These are phyloP conservation scores for Ogataea haglerorum DNA, from an alignment of 805 yeast species.

Conservation along the genomic window DNA sequence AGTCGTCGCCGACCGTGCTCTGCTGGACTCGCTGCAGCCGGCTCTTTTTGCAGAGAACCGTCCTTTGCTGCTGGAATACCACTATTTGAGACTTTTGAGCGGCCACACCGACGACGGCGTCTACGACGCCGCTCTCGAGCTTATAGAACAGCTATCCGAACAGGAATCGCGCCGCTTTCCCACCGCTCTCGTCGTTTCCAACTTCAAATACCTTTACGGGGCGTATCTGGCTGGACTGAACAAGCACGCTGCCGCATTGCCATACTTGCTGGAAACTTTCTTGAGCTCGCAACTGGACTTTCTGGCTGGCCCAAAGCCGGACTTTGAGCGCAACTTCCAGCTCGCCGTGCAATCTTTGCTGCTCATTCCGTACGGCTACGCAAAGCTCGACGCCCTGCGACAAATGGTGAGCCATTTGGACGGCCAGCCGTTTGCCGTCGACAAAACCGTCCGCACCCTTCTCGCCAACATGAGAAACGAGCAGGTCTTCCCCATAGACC, in stretches of 20 bases:
- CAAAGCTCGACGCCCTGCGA: slow-evolving; percentile 10
- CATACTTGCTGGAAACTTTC: not conserved
- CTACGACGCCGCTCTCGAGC: not conserved
- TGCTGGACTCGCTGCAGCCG: not conserved
- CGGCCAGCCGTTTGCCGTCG: not conserved
- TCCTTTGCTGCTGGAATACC: slow-evolving; percentile 2
- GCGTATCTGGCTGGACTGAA: not conserved
- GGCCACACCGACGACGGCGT: not conserved
- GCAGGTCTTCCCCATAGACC: slow-evolving; percentile 1
- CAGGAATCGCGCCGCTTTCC: not conserved
- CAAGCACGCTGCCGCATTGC: not conserved
- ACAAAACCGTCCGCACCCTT: not conserved
- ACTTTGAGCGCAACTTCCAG: slow-evolving; percentile 2
- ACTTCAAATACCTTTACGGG: slow-evolving; percentile 3
- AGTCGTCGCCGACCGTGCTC: not conserved
- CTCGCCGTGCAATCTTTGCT: slow-evolving; percentile 6
- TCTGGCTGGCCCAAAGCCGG: not conserved
- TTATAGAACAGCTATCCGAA: not conserved
- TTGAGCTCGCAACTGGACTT: not conserved
- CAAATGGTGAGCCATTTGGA: not conserved
- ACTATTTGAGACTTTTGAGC: not conserved
- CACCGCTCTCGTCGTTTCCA: not conserved
- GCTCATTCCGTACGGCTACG: slow-evolving; percentile 14
- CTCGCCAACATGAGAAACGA: slow-evolving; percentile 1
- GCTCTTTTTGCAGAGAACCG: not conserved